Evolutionary conservation across 768 basidiomycete genomes (phyloP), one percentile per base, ranked within the genome.

Genomic region (Tulasnella sp.): DNA sequence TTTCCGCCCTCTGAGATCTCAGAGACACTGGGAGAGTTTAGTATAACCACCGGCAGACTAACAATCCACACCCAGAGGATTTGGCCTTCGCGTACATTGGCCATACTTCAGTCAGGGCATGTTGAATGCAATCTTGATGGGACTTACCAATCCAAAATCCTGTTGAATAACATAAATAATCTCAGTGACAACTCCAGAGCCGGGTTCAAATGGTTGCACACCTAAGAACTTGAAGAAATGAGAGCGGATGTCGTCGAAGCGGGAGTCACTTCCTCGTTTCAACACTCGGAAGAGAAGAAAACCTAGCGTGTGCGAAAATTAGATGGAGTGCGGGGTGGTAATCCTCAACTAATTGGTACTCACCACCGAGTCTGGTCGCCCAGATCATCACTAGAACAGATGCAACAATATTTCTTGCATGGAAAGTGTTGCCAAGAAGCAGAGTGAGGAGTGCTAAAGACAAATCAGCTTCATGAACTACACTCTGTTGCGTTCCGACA

Each of bases 281-380:
- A 84, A 59, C 4, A 84, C 79, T n/a, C 81, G 74, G 64, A 75
- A 78, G 24, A 82, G 69, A 4, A 82, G 67, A 63, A 82, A 84
- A 0, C 75, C 79, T 70, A 41, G 5, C 20, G 22, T 19, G 22
- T 24, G 2, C 12, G 32, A 45, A 4, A 37, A 5, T 31, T 3
- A 19, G 32, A 48, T 35, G n/a, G 33, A 12, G 5, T 24, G n/a
- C 28, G 4, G 15, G 10, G 19, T 20, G 41, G 22, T n/a, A 25
- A 27, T 15, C 12, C 19, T 0, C 28, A 20, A 15, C 12, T 34
- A 22, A 4, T 45, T 37, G 39, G 15, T 25, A 60, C 62, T 3
- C 22, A 72, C 76, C 73, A 37, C 74, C 75, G 15, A 81, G 70
- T 29, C 80, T 64, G 10, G 69, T 62, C 0, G 80, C 75, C 81